Percentiles rank a stretch among this genome's conserved stretches.
phyloP scores from a whole-genome alignment of 306 rosid species.

The Quercus bicolor region DNA sequence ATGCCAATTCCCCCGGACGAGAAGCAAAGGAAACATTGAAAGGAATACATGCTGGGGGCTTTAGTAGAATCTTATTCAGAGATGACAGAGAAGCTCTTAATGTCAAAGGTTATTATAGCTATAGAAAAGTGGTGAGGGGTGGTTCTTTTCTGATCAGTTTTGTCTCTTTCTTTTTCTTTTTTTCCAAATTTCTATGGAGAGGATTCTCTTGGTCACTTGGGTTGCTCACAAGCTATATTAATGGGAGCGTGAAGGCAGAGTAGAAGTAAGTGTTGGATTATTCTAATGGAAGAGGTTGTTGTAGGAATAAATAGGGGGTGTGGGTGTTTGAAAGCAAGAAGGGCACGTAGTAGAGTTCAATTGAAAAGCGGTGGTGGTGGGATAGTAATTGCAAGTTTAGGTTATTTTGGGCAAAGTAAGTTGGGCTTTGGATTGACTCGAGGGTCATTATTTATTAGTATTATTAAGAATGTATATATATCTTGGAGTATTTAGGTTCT shows the following conservation, averaged over 20 bases:
- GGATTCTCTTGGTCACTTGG: constrained; percentile 22
- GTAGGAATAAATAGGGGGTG: constrained; percentile 64
- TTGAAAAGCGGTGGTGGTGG: constrained; percentile 75
- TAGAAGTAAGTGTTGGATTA: constrained; percentile 53
- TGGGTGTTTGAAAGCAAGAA: constrained; percentile 66
- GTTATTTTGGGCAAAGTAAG: constrained; percentile 45
- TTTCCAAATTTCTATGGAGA: constrained; percentile 25
- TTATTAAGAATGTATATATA: background rate
- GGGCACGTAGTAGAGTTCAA: constrained; percentile 40
- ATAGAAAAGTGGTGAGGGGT: constrained; percentile 34
- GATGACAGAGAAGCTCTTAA: constrained; percentile 58
- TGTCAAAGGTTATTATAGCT: constrained; percentile 39
- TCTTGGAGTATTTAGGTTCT: background rate
- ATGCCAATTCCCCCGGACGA: constrained; percentile 54
- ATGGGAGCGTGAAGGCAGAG: constrained; percentile 23
- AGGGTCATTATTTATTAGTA: constrained; percentile 64
- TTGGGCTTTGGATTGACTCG: constrained; percentile 85
- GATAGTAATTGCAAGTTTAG: constrained; percentile 63
- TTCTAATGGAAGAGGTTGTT: constrained; percentile 88
- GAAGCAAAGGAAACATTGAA: constrained; percentile 70
- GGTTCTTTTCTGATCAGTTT: constrained; percentile 36
- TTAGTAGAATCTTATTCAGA: constrained; percentile 70
- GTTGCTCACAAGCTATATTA: constrained; percentile 33
- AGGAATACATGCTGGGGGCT: constrained; percentile 71
- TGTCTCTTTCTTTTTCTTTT: constrained; percentile 29